These are phyloP conservation scores for Isochrysis galbana DNA, from an alignment of 78 protist genomes.

Conservation along the genomic window DNA sequence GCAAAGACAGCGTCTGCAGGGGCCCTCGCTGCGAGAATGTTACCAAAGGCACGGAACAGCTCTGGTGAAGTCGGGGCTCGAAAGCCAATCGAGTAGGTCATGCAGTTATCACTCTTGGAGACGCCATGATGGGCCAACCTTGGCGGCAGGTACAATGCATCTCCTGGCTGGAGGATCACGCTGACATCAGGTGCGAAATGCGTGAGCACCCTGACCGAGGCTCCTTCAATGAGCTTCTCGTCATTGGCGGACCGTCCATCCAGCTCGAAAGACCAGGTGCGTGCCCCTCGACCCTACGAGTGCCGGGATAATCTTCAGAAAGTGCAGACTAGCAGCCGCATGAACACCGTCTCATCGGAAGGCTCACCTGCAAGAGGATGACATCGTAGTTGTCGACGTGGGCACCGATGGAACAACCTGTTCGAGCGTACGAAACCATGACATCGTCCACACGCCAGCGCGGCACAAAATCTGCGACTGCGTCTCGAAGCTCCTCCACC, in stretches of 20 bases:
- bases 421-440: neutral
- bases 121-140: neutral
- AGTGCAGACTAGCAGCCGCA: too few species aligned
- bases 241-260: neutral
- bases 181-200: neutral
- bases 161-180: neutral
- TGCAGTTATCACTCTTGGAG: neutral
- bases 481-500: neutral
- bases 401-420: neutral
- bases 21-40: too few species aligned
- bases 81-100: constrained; percentile 14
- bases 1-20: too few species aligned
- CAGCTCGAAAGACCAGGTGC: neutral
- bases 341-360: too few species aligned
- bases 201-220: neutral
- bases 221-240: neutral
- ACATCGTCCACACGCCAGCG: constrained; percentile 4
- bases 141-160: constrained; percentile 22
- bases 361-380: neutral
- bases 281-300: neutral
- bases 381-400: constrained; percentile 27
- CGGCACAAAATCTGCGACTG: neutral
- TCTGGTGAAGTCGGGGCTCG: neutral
- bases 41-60: neutral
- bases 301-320: too few species aligned